Base-by-base conservation (phyloP, 2,329 filamentous ascomycete species). In the Onygenales sp. region DNA sequence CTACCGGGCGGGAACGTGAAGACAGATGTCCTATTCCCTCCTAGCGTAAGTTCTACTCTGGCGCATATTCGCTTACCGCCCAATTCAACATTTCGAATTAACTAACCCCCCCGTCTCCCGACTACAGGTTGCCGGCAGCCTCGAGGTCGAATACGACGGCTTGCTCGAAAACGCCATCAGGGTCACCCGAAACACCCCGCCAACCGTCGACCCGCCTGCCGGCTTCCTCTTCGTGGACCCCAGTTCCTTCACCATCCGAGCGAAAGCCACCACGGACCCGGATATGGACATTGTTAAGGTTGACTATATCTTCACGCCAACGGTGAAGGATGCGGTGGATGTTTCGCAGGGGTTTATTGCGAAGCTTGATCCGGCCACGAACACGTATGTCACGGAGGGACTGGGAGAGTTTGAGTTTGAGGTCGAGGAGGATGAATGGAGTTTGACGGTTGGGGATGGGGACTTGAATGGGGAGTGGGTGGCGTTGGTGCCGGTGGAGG, bases 381-480 rank as follows among this genome's bases (percentile, higher is more conserved):
- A 50, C 48, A 44, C 42, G 31, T 58, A 44, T 48, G 52, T 55
- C 36, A 55, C 50, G 10, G 50, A 52, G 7, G 50, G 50, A 5
- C 53, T 58, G 10, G 57, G 57, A 21, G 57, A 57, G 47, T 57
- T 58, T 45, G 57, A 58, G 44, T 57, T 58, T 41, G 53, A 58
- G 45, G 55, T 33, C 10, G 57, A 57, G 2, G 57, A 58, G 51
- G 54, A 57, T 36, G 53, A 57, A 50, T 53, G 55, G 48, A 57
- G 48, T 17, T 45, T 58, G 32, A 55, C 51, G 13, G 49, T 57
- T 27, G 21, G 21, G 21, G 21, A 27, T 27, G 46, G 44, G 17
- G 55, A 58, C 31, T 50, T 58, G 45, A 58, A 58, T 43, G 57
- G 57, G 32, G 55, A 57, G n/a, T 58, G 44, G 44, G 44, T 31